Conservation (phyloP, 345 rosid species). For the Salix koriyanagi region DNA sequence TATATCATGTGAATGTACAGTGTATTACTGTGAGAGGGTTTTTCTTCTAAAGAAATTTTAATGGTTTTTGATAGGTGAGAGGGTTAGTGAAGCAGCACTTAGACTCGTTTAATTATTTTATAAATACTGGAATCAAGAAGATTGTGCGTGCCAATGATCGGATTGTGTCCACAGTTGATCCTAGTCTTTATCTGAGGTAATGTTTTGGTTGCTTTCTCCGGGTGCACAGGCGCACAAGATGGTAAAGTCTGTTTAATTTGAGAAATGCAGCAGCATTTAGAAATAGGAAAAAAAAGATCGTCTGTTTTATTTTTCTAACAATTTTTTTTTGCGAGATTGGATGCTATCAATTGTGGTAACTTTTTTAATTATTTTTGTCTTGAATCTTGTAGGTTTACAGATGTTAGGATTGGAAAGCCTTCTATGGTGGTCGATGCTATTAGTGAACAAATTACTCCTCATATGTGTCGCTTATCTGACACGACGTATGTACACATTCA, state of each 20-base stretch:
- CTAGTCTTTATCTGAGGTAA: slow-evolving; percentile 58
- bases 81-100: slow-evolving; percentile 94
- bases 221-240: neutral
- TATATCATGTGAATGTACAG: neutral
- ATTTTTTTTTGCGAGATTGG: too few relatives aligned
- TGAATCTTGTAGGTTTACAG: slow-evolving; percentile 52
- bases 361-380: neutral
- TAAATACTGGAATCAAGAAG: slow-evolving; percentile 71
- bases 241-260: neutral
- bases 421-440: slow-evolving; percentile 29
- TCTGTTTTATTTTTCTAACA: neutral
- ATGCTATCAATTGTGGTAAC: too few relatives aligned
- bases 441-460: slow-evolving; percentile 49
- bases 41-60: neutral
- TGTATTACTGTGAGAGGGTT: neutral
- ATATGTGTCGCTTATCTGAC: slow-evolving; percentile 76
- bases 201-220: neutral
- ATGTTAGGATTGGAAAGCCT: slow-evolving; percentile 67
- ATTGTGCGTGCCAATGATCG: slow-evolving; percentile 73
- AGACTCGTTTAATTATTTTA: slow-evolving; percentile 83
- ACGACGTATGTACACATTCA: slow-evolving; percentile 47
- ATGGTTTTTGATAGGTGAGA: slow-evolving; percentile 45
- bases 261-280: too few relatives aligned
- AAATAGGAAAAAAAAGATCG: too few relatives aligned
- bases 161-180: slow-evolving; percentile 46